Conservation (phyloP, 495 filamentous ascomycete species). For the Hapsidospora chrysogenum region DNA sequence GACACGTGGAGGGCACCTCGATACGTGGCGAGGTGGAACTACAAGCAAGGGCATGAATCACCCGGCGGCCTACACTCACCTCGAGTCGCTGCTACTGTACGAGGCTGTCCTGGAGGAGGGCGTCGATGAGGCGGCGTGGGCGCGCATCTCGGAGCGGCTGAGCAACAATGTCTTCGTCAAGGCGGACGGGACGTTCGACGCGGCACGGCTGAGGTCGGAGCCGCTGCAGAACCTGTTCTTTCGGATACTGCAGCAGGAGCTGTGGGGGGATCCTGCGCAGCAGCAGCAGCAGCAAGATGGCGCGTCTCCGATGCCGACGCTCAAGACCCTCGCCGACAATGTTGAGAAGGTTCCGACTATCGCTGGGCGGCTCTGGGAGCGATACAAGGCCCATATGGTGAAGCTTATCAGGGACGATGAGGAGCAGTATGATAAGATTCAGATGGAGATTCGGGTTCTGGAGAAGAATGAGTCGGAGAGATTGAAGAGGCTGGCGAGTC, state of each 20-base stretch:
- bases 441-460: slow-evolving; percentile 51
- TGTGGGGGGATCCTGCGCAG: slow-evolving; percentile 9
- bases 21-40: slow-evolving; percentile 34
- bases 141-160: slow-evolving; percentile 54
- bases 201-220: slow-evolving; percentile 57
- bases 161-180: slow-evolving; percentile 52
- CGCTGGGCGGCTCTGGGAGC: slow-evolving; percentile 53
- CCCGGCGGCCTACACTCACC: slow-evolving; percentile 54
- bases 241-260: slow-evolving; percentile 58
- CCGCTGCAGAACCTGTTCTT: slow-evolving; percentile 63
- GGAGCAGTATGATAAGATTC: slow-evolving; percentile 41
- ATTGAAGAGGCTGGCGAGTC: slow-evolving; percentile 13
- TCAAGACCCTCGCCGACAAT: slow-evolving; percentile 48
- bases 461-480: slow-evolving; percentile 23
- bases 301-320: slow-evolving; percentile 42
- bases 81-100: slow-evolving; percentile 82
- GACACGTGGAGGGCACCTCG: slow-evolving; percentile 35
- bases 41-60: slow-evolving; percentile 31
- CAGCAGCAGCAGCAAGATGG: slow-evolving; percentile 32
- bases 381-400: slow-evolving; percentile 52
- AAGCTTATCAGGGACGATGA: slow-evolving; percentile 62
- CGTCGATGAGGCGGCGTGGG: slow-evolving; percentile 46
- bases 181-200: slow-evolving; percentile 50
- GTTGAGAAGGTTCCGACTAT: slow-evolving; percentile 48
- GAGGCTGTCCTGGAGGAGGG: slow-evolving; percentile 60